A percentile compares a stretch with the other conserved stretches of the same genome.
Evolutionary conservation across 495 filamentous ascomycete species (phyloP).

Genomic region (Patellaria atrata): DNA sequence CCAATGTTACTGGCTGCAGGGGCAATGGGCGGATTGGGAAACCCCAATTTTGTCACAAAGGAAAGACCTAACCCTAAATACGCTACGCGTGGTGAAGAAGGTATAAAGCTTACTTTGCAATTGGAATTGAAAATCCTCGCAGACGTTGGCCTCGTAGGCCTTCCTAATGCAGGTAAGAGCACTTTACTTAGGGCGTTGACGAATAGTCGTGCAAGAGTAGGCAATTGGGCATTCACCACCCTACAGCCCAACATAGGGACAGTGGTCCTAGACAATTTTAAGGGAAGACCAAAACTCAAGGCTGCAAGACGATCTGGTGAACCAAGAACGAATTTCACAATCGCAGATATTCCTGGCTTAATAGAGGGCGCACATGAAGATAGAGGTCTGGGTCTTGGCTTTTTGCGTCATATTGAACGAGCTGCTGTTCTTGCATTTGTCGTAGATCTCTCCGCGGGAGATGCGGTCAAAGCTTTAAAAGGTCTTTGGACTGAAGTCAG

Average conservation of each 20-base stretch:
- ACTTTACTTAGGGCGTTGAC: slow-evolving; percentile 78
- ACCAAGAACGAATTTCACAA: slow-evolving; percentile 63
- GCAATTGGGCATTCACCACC: slow-evolving; percentile 94
- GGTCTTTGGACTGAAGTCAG: slow-evolving; percentile 79
- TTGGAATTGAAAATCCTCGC: slow-evolving; percentile 91
- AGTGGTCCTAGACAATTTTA: slow-evolving; percentile 72
- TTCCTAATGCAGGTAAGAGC: slow-evolving; percentile 93
- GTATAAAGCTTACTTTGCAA: slow-evolving; percentile 62
- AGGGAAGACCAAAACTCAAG: slow-evolving; percentile 44
- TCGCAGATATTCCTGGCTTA: slow-evolving; percentile 91
- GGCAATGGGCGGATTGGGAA: slow-evolving; percentile 77
- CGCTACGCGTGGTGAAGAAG: slow-evolving; percentile 71
- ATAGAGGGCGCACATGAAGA: slow-evolving; percentile 85
- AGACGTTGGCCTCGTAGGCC: slow-evolving; percentile 84
- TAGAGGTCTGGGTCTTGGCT: slow-evolving; percentile 79
- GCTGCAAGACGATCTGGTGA: slow-evolving; percentile 23
- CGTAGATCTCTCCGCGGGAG: slow-evolving; percentile 64
- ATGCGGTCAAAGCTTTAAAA: slow-evolving; percentile 64
- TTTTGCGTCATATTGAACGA: slow-evolving; percentile 86
- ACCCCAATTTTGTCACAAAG: slow-evolving; percentile 75
- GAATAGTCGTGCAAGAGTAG: slow-evolving; percentile 73
- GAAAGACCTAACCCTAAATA: slow-evolving; percentile 59
- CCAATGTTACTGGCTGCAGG: slow-evolving; percentile 87
- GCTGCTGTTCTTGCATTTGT: slow-evolving; percentile 89
- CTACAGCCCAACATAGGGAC: slow-evolving; percentile 90